phyloP scores from a whole-genome alignment of 257 asterid genomes.

The Nicotiana benthamiana region DNA sequence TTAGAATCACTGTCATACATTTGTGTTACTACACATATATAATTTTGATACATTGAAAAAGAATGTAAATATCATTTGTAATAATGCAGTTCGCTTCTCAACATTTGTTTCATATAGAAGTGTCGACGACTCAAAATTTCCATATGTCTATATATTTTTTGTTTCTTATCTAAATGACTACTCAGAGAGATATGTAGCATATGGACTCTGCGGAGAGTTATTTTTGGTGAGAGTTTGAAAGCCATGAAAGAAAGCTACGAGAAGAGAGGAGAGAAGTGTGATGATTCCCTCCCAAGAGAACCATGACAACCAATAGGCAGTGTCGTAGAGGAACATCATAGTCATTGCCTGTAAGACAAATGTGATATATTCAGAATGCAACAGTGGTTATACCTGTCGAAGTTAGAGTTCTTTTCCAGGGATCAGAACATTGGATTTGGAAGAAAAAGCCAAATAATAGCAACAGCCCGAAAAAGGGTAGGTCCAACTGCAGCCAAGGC shows the following conservation, averaged over 20 bases:
- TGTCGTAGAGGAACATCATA: slow-evolving; percentile 95
- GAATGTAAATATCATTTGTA: neutral
- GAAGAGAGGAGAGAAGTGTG: slow-evolving; percentile 55
- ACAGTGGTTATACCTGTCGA: slow-evolving; percentile 51
- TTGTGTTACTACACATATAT: too few species aligned
- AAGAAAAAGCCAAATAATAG: slow-evolving; percentile 87
- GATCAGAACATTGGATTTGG: slow-evolving; percentile 61
- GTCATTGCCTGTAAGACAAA: slow-evolving; percentile 62
- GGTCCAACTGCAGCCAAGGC: slow-evolving; percentile 71
- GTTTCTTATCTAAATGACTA: too few species aligned
- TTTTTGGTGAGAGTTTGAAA: too few species aligned
- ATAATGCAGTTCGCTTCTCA: too few species aligned
- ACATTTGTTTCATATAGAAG: neutral
- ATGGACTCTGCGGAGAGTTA: too few species aligned
- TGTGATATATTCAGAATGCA: slow-evolving; percentile 7
- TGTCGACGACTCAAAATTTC: too few species aligned
- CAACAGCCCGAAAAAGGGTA: slow-evolving; percentile 75
- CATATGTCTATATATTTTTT: too few species aligned
- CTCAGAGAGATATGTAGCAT: too few species aligned
- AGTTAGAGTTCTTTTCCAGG: slow-evolving; percentile 85
- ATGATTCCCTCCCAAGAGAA: slow-evolving; percentile 79
- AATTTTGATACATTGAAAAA: neutral
- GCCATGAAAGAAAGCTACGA: slow-evolving; percentile 46
- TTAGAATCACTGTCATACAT: neutral
- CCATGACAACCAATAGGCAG: slow-evolving; percentile 93